Evolutionary conservation across 2,329 filamentous ascomycete species (phyloP).

Genomic region (Phoma sp.): DNA sequence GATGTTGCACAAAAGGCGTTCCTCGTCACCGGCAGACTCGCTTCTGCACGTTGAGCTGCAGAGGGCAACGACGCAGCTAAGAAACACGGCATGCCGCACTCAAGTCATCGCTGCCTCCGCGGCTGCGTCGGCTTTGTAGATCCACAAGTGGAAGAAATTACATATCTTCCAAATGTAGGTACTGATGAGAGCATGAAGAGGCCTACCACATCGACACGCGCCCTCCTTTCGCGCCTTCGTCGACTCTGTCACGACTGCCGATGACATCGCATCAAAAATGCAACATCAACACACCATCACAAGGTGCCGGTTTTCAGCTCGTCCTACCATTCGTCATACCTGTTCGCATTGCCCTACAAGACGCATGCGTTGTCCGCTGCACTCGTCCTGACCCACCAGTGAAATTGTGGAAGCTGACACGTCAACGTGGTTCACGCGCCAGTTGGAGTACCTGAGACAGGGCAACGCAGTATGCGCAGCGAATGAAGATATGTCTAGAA

Average conservation of each 20-base stretch:
- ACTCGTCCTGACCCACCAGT: not conserved
- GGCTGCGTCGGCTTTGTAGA: not conserved
- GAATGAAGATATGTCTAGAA: no score
- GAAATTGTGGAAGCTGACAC: conserved; percentile 30
- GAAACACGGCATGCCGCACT: conserved; percentile 12
- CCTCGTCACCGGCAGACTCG: conserved; percentile 20
- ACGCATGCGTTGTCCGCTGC: conserved; percentile 30
- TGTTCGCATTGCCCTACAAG: conserved; percentile 25
- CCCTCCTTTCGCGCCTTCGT: not conserved
- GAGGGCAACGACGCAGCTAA: conserved; percentile 9
- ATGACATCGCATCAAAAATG: not conserved
- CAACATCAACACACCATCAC: conserved; percentile 14
- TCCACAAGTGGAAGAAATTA: not conserved
- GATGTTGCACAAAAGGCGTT: conserved; percentile 24
- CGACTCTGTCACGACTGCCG: not conserved
- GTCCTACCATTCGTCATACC: conserved; percentile 27
- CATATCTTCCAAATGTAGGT: no score
- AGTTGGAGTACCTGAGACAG: not conserved
- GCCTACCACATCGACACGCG: not conserved
- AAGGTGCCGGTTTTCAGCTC: not conserved
- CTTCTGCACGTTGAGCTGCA: conserved; percentile 26
- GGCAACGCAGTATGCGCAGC: no score
- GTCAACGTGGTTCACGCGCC: conserved; percentile 44
- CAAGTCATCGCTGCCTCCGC: not conserved
- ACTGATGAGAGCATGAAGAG: no score